phyloP scores from a whole-genome alignment of 345 rosid species.

The Hibiscus mutabilis region DNA sequence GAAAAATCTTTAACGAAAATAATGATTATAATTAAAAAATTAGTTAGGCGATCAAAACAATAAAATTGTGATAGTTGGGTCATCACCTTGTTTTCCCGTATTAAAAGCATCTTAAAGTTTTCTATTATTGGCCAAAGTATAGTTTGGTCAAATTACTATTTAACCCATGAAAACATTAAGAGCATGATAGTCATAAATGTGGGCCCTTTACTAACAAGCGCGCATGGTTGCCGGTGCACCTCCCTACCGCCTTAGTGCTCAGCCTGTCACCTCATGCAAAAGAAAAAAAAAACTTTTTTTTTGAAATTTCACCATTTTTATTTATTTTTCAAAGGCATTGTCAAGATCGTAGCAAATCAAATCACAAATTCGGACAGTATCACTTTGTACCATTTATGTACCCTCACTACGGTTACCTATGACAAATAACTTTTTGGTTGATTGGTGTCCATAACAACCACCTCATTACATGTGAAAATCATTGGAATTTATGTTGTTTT shows the following conservation, averaged over 20 bases:
- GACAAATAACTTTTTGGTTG: slow-evolving; percentile 20
- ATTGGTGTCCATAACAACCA: neutral
- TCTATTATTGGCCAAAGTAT: too few relatives aligned
- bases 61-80: too few relatives aligned
- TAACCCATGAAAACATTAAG: neutral
- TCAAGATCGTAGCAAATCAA: slow-evolving; percentile 1
- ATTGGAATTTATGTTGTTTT: neutral
- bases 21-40: too few relatives aligned
- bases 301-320: neutral
- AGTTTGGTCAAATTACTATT: too few relatives aligned
- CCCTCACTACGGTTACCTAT: slow-evolving; percentile 37
- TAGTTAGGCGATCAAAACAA: too few relatives aligned
- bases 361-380: slow-evolving; percentile 15
- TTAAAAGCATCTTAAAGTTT: too few relatives aligned
- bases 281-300: neutral
- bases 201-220: slow-evolving; percentile 21
- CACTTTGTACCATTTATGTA: slow-evolving; percentile 24
- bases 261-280: slow-evolving; percentile 25
- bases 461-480: neutral
- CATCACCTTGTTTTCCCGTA: too few relatives aligned
- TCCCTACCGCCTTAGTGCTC: slow-evolving; percentile 14
- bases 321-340: neutral
- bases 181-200: slow-evolving; percentile 12
- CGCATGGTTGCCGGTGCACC: slow-evolving; percentile 24
- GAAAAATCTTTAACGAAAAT: too few relatives aligned